Evolutionary conservation across 148 eudicot species (phyloP), one percentile per base, ranked within the genome.

Genomic region (Dianthus caryophyllus): DNA sequence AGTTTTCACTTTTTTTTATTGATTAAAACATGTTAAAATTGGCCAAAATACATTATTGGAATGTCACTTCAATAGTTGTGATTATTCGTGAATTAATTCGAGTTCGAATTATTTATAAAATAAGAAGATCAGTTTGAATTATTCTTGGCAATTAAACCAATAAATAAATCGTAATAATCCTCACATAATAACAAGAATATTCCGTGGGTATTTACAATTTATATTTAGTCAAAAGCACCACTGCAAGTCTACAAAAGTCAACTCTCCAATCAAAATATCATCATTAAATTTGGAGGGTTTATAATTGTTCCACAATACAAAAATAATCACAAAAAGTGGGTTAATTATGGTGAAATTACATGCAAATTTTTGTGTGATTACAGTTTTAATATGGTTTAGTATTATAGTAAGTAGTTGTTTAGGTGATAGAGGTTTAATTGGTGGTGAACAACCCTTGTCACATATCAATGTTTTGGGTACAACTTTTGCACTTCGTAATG

Each of bases 181-280:
- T 33, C 38, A 33, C 38, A 33, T 33, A 33, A 91, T 86, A 82
- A 88, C 85, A 88, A 83, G 83, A 91, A 77, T 74, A 49, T 49
- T 49, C 53, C 20, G 22, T 49, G 7, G 38, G 38, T 33, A 33
- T 33, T 33, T 33, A 33, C n/a, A n/a, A n/a, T n/a, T n/a, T n/a
- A n/a, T n/a, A n/a, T n/a, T 33, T 33, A 33, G 7, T 7, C 38
- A 33, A 7, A 33, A 33, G 3, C 38, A 33, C 38, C 38, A 33
- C 38, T 33, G 7, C 38, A 33, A 33, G 7, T 33, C 4, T n/a
- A 4, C 17, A 12, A 13, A n/a, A 49, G 53, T 49, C 53, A 49
- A 49, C 53, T 20, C 24, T 49, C 24, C 53, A 17, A 49, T n/a
- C n/a, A 46, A 49, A 49, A 16, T 20, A 49, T 49, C 53, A 14